Evolutionary conservation across 2,329 filamentous ascomycete genomes (phyloP).

Genomic region (Nothophoma quercina): DNA sequence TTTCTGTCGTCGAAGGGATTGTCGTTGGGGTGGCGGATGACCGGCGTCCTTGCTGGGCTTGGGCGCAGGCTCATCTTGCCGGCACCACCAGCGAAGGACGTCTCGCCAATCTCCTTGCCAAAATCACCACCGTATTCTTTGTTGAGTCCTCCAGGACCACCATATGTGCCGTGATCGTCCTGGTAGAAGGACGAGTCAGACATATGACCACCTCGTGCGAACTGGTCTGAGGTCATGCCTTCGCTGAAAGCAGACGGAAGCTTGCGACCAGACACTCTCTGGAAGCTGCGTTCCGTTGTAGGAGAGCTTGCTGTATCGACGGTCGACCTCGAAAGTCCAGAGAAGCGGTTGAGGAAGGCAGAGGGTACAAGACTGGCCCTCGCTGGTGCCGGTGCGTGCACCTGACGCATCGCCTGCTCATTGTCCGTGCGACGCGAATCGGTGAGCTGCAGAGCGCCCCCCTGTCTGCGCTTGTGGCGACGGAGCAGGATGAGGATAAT

Average conservation of each 20-base stretch:
- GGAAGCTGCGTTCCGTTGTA: conserved; percentile 55
- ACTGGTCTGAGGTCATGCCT: conserved; percentile 54
- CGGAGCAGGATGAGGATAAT: conserved; percentile 62
- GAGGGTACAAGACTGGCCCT: conserved; percentile 51
- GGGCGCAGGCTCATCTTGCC: conserved; percentile 48
- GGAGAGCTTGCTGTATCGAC: conserved; percentile 48
- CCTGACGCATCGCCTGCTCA: conserved; percentile 49
- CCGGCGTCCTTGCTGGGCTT: conserved; percentile 70
- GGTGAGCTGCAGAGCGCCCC: conserved; percentile 41
- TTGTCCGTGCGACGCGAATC: conserved; percentile 35
- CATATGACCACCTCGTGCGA: conserved; percentile 40
- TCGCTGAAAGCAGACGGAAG: conserved; percentile 58
- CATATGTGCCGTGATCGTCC: conserved; percentile 55
- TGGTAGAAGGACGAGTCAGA: conserved; percentile 54
- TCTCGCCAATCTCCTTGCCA: conserved; percentile 40
- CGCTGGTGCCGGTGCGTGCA: conserved; percentile 42
- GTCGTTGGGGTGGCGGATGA: conserved; percentile 59
- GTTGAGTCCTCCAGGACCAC: conserved; percentile 41
- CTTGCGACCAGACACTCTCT: conserved; percentile 58
- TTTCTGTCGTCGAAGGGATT: conserved; percentile 34
- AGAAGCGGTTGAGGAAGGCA: conserved; percentile 48
- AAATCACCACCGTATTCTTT: conserved; percentile 34
- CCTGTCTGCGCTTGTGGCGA: conserved; percentile 56
- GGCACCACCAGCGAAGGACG: conserved; percentile 27
- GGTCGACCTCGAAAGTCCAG: conserved; percentile 48